Evolutionary conservation across 768 basidiomycete species (phyloP), one percentile per base, ranked within the genome.

Genomic region (Lactarius trivialis): DNA sequence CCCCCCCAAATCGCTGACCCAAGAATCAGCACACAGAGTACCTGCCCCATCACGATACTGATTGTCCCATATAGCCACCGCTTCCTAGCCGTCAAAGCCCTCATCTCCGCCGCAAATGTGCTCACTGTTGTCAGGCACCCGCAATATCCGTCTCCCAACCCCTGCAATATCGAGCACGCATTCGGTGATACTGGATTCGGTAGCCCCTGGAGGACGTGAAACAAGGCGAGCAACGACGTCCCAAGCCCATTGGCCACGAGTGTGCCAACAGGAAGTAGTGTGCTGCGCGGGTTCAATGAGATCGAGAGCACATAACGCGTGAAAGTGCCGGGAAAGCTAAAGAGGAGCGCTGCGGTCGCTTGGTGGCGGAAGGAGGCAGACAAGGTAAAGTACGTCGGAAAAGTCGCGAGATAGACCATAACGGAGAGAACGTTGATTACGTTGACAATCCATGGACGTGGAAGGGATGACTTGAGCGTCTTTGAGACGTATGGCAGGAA

Each of bases 121-220:
- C 90, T 93, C 68, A 99, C 82, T 1, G 97, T 99, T 1, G 89
- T 95, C 68, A 98, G 77, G 75, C 93, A 94, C 12, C 94, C 97
- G 71, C 95, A 98, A 71, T 93, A 98, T 7, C 97, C 97, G 71
- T 98, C 93, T 26, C 79, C 77, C 39, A 98, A 74, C 1, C 93
- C 95, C 70, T 91, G 87, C 45, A 98, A 73, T 21, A 92, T 76
- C 28, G 82, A 78, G 70, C 95, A 97, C 36, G 82, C 78, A 61
- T 79, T 74, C 24, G 73, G 71, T 1, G 86, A 81, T 8, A 77
- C 71, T 12, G 80, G 76, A 36, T 64, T 61, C 26, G 73, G 64
- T 12, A 76, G 76, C 60, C 83, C 81, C 71, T 93, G 89, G 48
- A 93, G 72, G 55, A 89, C 84, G 67, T 83, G 85, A 67, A 89